A percentile compares a stretch with the other conserved stretches of the same genome.
Evolutionary conservation across 78 protist species (phyloP).

Genomic region (Tieghemostelium lacteum): DNA sequence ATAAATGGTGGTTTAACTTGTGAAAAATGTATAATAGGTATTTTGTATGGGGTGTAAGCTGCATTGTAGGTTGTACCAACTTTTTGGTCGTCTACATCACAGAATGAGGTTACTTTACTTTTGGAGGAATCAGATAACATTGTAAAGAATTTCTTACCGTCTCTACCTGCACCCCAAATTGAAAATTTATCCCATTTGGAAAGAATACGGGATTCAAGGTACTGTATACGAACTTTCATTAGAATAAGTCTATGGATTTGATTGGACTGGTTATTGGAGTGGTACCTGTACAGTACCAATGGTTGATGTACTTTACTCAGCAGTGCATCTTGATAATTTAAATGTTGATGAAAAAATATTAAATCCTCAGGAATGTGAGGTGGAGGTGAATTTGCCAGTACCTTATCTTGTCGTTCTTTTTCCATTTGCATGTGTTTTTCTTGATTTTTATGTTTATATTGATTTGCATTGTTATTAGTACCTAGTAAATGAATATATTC

Average conservation of each 20-base stretch:
- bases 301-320: conserved; percentile 45
- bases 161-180: conserved; percentile 82
- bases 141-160: conserved; percentile 68
- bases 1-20: conserved; percentile 52
- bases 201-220: conserved; percentile 35
- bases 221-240: conserved; percentile 43
- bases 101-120: conserved; percentile 44
- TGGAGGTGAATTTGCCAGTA: not conserved
- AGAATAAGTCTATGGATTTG: conserved; percentile 56
- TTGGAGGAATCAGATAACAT: conserved; percentile 37
- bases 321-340: conserved; percentile 15
- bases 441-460: conserved; percentile 33
- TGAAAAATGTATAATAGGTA: conserved; percentile 64
- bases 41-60: conserved; percentile 30
- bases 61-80: conserved; percentile 56
- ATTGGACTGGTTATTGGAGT: conserved; percentile 27
- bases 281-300: conserved; percentile 50
- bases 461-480: conserved; percentile 10
- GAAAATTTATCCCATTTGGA: conserved; percentile 29
- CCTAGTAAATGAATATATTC: not conserved
- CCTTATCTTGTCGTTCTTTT: conserved; percentile 12
- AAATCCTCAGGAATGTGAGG: conserved; percentile 55
- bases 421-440: conserved; percentile 24
- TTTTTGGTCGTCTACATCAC: conserved; percentile 70
- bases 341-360: conserved; percentile 57